Conservation (phyloP, 352 stramenopile genomes). For the Globisporangium cederbergense region DNA sequence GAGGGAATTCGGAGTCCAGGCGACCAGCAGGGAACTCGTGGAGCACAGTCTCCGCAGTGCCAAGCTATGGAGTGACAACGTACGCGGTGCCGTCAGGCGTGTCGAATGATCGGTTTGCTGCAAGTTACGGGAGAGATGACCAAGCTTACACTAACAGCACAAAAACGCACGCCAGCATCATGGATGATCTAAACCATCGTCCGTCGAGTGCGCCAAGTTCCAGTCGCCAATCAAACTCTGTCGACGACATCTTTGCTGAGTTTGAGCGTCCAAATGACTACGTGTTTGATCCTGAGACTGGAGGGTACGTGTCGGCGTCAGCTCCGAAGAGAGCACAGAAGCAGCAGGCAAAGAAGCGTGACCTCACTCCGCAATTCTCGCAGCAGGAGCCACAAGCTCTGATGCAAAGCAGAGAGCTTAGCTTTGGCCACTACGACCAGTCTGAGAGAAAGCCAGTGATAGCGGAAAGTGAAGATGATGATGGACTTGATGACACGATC, state of each 20-base stretch:
- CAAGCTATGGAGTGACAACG: slow-evolving; percentile 27
- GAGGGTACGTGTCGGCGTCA: slow-evolving; percentile 47
- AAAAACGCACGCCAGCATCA: slow-evolving; percentile 35
- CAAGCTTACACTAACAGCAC: neutral
- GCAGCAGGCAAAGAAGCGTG: neutral
- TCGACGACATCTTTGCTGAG: slow-evolving; percentile 76
- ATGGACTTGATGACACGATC: slow-evolving; percentile 66
- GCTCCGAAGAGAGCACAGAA: neutral
- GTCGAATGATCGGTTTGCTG: slow-evolving; percentile 10
- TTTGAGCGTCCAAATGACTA: slow-evolving; percentile 80
- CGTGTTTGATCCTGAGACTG: slow-evolving; percentile 56
- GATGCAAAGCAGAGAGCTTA: neutral
- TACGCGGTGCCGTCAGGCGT: slow-evolving; percentile 42
- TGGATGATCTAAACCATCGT: slow-evolving; percentile 47
- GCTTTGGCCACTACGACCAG: neutral
- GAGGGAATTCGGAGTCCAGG: neutral
- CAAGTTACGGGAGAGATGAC: slow-evolving; percentile 1
- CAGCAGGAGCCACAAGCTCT: neutral
- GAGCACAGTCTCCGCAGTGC: slow-evolving; percentile 30
- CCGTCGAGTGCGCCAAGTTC: neutral
- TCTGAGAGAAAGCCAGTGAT: neutral
- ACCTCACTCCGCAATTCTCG: neutral
- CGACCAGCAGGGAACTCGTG: slow-evolving; percentile 28
- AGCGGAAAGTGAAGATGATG: slow-evolving; percentile 18
- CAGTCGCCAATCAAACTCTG: slow-evolving; percentile 21